Evolutionary conservation across 192 early-diverging fungal species (phyloP).

Genomic region (Backusella macrospora): DNA sequence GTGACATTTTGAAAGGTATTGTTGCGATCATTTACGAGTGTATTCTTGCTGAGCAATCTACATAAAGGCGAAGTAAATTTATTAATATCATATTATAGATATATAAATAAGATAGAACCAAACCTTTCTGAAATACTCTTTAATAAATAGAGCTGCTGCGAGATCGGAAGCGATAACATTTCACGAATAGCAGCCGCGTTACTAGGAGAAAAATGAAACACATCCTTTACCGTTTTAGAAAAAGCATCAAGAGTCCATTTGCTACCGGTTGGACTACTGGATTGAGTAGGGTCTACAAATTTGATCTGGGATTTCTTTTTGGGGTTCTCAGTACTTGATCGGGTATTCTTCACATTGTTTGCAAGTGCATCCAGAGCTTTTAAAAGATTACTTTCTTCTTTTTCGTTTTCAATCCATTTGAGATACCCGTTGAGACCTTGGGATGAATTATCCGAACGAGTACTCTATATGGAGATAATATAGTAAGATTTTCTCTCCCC

Average conservation of each 20-base stretch:
- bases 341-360: neutral
- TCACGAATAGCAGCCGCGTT: conserved; percentile 23
- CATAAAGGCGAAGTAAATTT: neutral
- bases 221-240: conserved; percentile 5
- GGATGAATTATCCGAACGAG: neutral
- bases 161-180: neutral
- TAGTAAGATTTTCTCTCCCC: neutral
- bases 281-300: neutral
- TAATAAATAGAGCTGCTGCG: conserved; percentile 16
- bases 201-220: neutral
- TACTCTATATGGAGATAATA: neutral
- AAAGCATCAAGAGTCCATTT: conserved; percentile 17
- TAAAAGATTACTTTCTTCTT: neutral
- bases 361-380: neutral
- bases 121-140: conserved; percentile 21
- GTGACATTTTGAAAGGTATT: conserved; percentile 24
- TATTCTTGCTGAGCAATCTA: conserved; percentile 20
- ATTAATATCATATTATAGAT: neutral
- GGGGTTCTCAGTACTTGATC: neutral
- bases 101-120: neutral
- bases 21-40: conserved; percentile 24
- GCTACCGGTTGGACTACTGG: conserved; percentile 1
- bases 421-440: neutral
- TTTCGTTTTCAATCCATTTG: neutral
- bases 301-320: neutral